Evolutionary conservation across 768 basidiomycete species (phyloP).

Genomic region (Exsudoporus frostii): DNA sequence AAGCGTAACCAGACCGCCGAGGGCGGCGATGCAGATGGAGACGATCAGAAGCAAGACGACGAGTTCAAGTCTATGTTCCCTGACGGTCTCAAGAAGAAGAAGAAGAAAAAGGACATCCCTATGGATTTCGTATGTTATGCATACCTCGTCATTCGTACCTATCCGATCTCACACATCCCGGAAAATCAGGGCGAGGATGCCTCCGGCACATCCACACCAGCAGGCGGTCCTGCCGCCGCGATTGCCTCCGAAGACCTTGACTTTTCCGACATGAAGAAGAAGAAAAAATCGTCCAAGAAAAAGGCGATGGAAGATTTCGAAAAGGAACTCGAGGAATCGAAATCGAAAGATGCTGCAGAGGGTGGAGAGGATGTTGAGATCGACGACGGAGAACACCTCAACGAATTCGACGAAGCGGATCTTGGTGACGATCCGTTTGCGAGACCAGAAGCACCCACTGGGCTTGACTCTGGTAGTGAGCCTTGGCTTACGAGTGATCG

Average conservation of each 20-base stretch:
- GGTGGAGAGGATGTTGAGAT: constrained; percentile 54
- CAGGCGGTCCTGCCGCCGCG: constrained; percentile 34
- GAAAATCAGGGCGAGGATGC: constrained; percentile 52
- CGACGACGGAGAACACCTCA: constrained; percentile 61
- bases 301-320: constrained; percentile 91
- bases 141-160: not conserved
- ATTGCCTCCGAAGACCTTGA: constrained; percentile 74
- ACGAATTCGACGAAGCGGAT: constrained; percentile 74
- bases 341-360: constrained; percentile 60
- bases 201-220: constrained; percentile 64
- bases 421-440: constrained; percentile 89
- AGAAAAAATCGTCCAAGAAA: constrained; percentile 92
- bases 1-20: constrained; percentile 42
- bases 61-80: constrained; percentile 79
- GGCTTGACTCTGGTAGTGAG: constrained; percentile 72
- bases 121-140: constrained; percentile 63
- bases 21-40: constrained; percentile 33
- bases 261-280: constrained; percentile 96
- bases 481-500: constrained; percentile 92
- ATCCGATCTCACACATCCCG: not conserved
- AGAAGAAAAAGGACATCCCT: constrained; percentile 90
- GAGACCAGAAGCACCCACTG: constrained; percentile 49
- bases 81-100: constrained; percentile 87
- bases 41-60: constrained; percentile 60
- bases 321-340: constrained; percentile 79